Conservation (phyloP, 2,329 filamentous ascomycete species). For the Colletotrichum sp. region DNA sequence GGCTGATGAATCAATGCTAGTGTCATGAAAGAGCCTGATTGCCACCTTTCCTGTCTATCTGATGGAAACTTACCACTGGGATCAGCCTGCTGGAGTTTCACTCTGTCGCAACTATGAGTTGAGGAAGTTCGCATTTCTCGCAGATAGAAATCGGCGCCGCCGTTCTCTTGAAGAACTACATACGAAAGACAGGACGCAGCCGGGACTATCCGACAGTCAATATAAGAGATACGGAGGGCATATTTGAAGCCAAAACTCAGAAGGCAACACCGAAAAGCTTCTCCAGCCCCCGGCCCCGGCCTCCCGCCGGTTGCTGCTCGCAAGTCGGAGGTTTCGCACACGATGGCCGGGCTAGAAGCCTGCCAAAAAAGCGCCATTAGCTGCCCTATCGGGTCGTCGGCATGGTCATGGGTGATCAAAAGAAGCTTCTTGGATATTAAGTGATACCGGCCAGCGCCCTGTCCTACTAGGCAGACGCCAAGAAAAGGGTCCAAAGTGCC, state of each 20-base stretch:
- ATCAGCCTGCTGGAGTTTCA: neutral
- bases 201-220: neutral
- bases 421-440: neutral
- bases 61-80: neutral
- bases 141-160: neutral
- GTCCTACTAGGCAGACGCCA: neutral
- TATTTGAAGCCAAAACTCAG: neutral
- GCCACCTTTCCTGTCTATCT: neutral
- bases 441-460: neutral
- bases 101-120: neutral
- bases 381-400: neutral
- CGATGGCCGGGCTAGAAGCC: neutral
- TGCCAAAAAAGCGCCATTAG: neutral
- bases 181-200: neutral
- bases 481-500: neutral
- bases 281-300: neutral
- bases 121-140: neutral
- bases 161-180: neutral
- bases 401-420: neutral
- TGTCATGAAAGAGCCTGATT: slow-evolving; percentile 1
- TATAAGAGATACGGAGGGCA: neutral
- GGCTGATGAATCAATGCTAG: slow-evolving; percentile 21
- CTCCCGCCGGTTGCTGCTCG: neutral
- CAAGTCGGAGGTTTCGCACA: neutral
- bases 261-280: neutral